A percentile compares a stretch with the other conserved stretches of the same genome.
phyloP scores from a whole-genome alignment of 108 stramenopile species.

The Nannochloropsis salina region DNA sequence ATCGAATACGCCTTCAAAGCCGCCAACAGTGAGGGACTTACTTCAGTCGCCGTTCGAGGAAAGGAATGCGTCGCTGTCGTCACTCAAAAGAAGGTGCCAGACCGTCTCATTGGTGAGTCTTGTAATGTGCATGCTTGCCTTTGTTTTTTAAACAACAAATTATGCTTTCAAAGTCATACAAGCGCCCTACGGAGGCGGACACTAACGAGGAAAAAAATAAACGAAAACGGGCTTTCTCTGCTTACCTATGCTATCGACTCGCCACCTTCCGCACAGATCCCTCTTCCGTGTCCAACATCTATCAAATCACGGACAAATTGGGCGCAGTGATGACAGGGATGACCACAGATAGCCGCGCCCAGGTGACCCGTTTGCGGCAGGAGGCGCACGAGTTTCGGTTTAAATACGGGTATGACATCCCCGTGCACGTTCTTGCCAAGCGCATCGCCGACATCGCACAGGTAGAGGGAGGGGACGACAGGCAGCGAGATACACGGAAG shows the following conservation, averaged over 20 bases:
- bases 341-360: slow-evolving; percentile 61
- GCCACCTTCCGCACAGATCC: slow-evolving; percentile 67
- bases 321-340: slow-evolving; percentile 88
- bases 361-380: slow-evolving; percentile 81
- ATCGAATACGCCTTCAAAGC: slow-evolving; percentile 99
- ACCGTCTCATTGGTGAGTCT: slow-evolving; percentile 58
- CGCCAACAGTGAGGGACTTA: slow-evolving; percentile 79
- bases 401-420: slow-evolving; percentile 89
- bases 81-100: slow-evolving; percentile 96
- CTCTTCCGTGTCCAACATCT: slow-evolving; percentile 74
- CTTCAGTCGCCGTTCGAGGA: slow-evolving; percentile 88
- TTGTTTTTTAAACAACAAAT: too few relatives aligned
- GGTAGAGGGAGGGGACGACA: neutral
- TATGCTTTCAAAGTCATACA: too few relatives aligned
- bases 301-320: slow-evolving; percentile 71
- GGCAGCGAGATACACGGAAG: neutral
- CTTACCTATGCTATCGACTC: too few relatives aligned
- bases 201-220: too few relatives aligned
- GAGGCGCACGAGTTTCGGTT: slow-evolving; percentile 90
- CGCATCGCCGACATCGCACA: slow-evolving; percentile 89
- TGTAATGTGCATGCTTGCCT: too few relatives aligned
- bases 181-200: too few relatives aligned
- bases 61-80: slow-evolving; percentile 77
- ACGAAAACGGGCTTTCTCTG: too few relatives aligned
- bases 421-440: slow-evolving; percentile 76